Evolutionary conservation across 192 early-diverging fungal species (phyloP), one percentile per base, ranked within the genome.

Genomic region (Globomyces pollinis-pini): DNA sequence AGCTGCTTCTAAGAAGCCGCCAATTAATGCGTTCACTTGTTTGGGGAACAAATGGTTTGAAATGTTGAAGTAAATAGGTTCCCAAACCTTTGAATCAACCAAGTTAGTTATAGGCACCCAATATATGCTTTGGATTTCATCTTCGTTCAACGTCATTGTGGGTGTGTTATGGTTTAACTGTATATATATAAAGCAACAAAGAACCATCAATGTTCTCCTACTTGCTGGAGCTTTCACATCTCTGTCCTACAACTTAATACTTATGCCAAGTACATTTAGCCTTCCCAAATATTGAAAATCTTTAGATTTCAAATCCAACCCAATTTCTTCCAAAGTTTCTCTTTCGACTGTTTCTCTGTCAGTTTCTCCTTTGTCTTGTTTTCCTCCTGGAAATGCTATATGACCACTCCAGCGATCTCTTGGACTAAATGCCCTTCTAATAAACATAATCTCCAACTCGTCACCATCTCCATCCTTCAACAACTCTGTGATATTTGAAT

Each of bases 301-400:
- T 31, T 12, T 3, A 7, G n/a, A 20, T 3, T 33, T 29, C 23
- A 57, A 18, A 16, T 57, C 55, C 23, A 12, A 33, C 18, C 55
- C 55, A 11, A 57, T 29, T 30, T 57, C 55, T 33, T 57, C 55
- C 38, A 31, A 21, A 12, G 31, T 38, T 39, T 57, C 55, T 32
- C 55, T 35, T 31, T 39, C 24, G 28, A 33, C 23, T 28, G 26
- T 15, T 13, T 39, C 26, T 6, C 28, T 21, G 29, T 57, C 55
- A 20, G 55, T 39, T 29, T 57, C 55, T 23, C 24, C 32, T 15
- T 12, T 33, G n/a, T 57, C 31, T 12, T 13, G 15, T 20, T 33
- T 57, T 11, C 55, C 55, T 2, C 55, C 55, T n/a, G 55, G 55
- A 16, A 57, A 57, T 16, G 55, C 55, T 24, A 57, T 38, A 57